Evolutionary conservation across 2,329 filamentous ascomycete genomes (phyloP).

Genomic region (Aspergillus texensis): DNA sequence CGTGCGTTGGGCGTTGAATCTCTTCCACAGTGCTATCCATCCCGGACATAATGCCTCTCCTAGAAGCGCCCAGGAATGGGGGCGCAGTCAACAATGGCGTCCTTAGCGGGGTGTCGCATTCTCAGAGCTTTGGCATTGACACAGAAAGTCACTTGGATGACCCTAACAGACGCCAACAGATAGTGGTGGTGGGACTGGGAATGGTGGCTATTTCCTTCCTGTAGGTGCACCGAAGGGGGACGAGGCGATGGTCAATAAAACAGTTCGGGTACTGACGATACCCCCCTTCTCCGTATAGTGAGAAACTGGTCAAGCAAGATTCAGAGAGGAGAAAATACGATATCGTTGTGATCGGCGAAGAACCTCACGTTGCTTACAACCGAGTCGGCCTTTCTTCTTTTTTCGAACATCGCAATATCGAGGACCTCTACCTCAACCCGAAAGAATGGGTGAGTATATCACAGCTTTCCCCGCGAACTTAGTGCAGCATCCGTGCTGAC

Average conservation of each 20-base stretch:
- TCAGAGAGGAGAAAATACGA: slow-evolving; percentile 74
- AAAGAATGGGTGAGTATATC: slow-evolving; percentile 69
- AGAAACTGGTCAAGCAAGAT: slow-evolving; percentile 87
- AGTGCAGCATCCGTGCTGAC: neutral
- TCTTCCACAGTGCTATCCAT: neutral
- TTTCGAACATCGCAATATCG: slow-evolving; percentile 81
- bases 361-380: slow-evolving; percentile 86
- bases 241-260: neutral
- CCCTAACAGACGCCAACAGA: slow-evolving; percentile 54
- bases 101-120: slow-evolving; percentile 13
- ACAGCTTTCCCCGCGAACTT: neutral
- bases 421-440: slow-evolving; percentile 86
- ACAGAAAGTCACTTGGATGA: slow-evolving; percentile 9
- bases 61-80: slow-evolving; percentile 30
- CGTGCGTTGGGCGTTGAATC: neutral
- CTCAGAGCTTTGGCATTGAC: slow-evolving; percentile 10
- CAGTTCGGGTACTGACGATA: neutral
- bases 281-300: slow-evolving; percentile 55
- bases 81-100: slow-evolving; percentile 27
- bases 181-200: slow-evolving; percentile 83
- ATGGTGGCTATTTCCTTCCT: slow-evolving; percentile 93
- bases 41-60: slow-evolving; percentile 31
- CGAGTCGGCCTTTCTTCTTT: slow-evolving; percentile 86
- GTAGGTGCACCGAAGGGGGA: slow-evolving; percentile 55
- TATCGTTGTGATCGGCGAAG: slow-evolving; percentile 83